Percentiles rank a stretch among this genome's conserved stretches.
Evolutionary conservation across 2,329 filamentous ascomycete genomes (phyloP).

Genomic region (Pleomassaria siparia): DNA sequence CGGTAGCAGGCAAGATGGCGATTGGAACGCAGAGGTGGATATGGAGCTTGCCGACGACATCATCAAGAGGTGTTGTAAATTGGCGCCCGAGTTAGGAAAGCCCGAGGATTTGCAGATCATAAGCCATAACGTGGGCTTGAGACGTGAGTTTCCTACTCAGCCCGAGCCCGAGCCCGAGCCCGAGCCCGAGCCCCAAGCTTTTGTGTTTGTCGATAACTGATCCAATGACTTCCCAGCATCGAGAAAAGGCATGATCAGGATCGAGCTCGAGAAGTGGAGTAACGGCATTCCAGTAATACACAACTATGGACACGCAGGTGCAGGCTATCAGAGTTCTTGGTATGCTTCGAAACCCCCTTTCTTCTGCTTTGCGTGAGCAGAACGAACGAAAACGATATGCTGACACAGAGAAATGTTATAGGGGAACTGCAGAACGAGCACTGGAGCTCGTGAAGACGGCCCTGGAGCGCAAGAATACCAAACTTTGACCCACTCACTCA

Average conservation of each 20-base stretch:
- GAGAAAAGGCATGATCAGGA: slow-evolving; percentile 70
- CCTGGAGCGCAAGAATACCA: no score
- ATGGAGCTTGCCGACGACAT: slow-evolving; percentile 77
- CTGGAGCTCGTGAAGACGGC: slow-evolving; percentile 43
- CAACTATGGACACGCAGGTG: slow-evolving; percentile 78
- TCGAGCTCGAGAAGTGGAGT: slow-evolving; percentile 68
- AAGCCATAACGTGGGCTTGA: slow-evolving; percentile 77
- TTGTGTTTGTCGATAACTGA: background rate
- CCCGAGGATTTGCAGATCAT: slow-evolving; percentile 71
- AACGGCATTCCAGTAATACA: slow-evolving; percentile 62
- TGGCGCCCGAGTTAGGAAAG: slow-evolving; percentile 69
- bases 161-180: slow-evolving; percentile 76
- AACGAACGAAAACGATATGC: no score
- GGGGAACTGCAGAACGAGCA: slow-evolving; percentile 47
- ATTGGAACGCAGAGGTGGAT: slow-evolving; percentile 79
- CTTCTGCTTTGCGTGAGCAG: background rate
- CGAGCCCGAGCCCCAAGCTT: slow-evolving; percentile 67
- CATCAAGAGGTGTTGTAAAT: slow-evolving; percentile 71
- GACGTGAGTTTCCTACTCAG: slow-evolving; percentile 51
- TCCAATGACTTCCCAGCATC: slow-evolving; percentile 47
- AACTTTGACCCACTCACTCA: no score
- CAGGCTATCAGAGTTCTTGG: slow-evolving; percentile 64
- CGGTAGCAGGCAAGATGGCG: slow-evolving; percentile 76
- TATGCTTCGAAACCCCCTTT: slow-evolving; percentile 14
- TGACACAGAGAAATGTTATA: slow-evolving; percentile 15